phyloP scores from a whole-genome alignment of 1,284 basidiomycete species.

The Trichosporon sp. region DNA sequence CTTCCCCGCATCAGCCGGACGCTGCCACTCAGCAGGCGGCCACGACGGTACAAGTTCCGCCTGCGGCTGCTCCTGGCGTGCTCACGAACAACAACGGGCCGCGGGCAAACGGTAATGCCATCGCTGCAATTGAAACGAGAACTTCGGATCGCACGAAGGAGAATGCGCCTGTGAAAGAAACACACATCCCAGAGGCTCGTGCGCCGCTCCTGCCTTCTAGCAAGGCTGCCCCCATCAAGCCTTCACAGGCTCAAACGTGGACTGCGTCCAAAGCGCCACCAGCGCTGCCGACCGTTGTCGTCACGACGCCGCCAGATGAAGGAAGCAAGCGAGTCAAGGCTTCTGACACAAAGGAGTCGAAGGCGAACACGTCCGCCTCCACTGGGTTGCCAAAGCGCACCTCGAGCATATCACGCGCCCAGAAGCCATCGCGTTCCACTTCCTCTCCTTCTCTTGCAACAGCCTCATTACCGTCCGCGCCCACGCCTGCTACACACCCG shows the following conservation, averaged over 20 bases:
- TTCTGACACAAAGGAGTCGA: background rate
- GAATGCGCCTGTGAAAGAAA: background rate
- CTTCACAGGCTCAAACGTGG: background rate
- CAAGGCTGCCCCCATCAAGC: conserved; percentile 4
- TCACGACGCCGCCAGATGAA: conserved; percentile 15
- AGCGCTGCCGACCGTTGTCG: conserved; percentile 7
- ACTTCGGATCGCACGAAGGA: background rate
- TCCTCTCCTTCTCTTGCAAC: background rate
- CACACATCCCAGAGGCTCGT: background rate
- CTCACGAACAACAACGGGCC: background rate
- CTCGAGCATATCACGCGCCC: background rate
- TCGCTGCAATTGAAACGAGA: background rate
- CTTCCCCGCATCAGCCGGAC: background rate
- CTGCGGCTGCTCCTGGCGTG: background rate
- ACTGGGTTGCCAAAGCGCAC: background rate
- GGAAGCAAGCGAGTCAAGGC: conserved; percentile 13
- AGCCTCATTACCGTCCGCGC: background rate
- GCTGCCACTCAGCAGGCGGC: background rate
- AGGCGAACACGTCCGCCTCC: background rate
- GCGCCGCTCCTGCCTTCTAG: background rate
- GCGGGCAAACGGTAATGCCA: background rate
- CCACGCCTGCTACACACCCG: background rate
- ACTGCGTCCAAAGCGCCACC: background rate
- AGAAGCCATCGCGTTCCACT: background rate
- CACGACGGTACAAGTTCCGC: too few relatives aligned